Percentiles rank a stretch among this genome's conserved stretches.
Conservation (phyloP, 495 filamentous ascomycete species). For the Lichenothelia convexa region DNA sequence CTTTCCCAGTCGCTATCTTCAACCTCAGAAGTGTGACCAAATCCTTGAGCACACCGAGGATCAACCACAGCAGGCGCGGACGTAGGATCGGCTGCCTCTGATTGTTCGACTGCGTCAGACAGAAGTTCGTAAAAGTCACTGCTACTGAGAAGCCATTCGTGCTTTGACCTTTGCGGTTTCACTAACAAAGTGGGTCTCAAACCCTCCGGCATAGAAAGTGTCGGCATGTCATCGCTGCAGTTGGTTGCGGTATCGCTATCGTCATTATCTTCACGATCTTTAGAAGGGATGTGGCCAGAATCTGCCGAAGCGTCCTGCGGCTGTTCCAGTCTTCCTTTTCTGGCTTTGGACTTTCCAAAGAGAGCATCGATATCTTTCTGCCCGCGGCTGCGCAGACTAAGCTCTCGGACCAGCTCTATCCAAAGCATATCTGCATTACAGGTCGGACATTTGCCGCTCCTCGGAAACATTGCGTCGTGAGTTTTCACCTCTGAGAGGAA, state of each 20-base stretch:
- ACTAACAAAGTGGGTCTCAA: constrained; percentile 1
- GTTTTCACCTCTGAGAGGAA: constrained; percentile 34
- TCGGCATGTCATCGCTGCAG: not conserved
- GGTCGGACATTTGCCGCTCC: constrained; percentile 49
- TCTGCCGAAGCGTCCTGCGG: no score
- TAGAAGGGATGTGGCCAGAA: no score
- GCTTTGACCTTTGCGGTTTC: constrained; percentile 1
- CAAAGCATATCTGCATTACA: constrained; percentile 49
- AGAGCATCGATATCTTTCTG: constrained; percentile 44
- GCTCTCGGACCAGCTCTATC: constrained; percentile 64
- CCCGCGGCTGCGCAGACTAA: constrained; percentile 52
- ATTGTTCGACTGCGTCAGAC: not conserved
- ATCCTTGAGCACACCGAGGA: no score
- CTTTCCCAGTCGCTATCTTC: constrained; percentile 46
- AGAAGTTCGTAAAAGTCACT: constrained; percentile 4
- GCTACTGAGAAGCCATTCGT: constrained; percentile 8
- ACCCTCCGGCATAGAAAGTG: not conserved
- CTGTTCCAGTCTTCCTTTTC: constrained; percentile 12
- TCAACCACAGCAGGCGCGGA: constrained; percentile 6
- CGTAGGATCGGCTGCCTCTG: not conserved
- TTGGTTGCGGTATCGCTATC: constrained; percentile 21
- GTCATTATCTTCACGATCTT: constrained; percentile 18
- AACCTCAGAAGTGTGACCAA: no score
- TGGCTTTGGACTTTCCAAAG: constrained; percentile 32
- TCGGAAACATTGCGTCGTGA: constrained; percentile 40